Evolutionary conservation across 2,329 filamentous ascomycete species (phyloP).

Genomic region (Pseudogymnoascus sp.): DNA sequence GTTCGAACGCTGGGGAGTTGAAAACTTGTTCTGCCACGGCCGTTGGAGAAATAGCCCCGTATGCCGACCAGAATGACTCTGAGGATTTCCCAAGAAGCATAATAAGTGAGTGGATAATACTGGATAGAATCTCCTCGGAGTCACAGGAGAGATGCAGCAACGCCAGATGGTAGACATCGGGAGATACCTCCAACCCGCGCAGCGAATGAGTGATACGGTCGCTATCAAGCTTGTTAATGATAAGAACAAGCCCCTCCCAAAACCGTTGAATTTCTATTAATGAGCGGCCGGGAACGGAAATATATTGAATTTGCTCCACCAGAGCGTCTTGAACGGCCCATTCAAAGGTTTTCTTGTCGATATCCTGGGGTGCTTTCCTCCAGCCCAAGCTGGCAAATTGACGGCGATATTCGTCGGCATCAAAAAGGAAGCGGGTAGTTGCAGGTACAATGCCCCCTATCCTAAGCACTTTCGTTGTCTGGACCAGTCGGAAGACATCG

Average conservation of each 20-base stretch:
- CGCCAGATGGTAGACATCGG: conserved; percentile 56
- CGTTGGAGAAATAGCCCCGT: conserved; percentile 70
- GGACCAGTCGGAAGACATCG: conserved; percentile 71
- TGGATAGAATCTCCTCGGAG: conserved; percentile 51
- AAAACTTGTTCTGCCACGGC: conserved; percentile 80
- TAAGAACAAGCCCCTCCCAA: conserved; percentile 68
- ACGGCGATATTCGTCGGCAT: conserved; percentile 53
- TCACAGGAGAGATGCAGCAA: conserved; percentile 46
- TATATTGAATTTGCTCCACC: conserved; percentile 54
- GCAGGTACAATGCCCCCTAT: conserved; percentile 69
- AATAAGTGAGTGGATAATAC: conserved; percentile 62
- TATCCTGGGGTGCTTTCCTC: conserved; percentile 52
- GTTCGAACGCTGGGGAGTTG: conserved; percentile 56
- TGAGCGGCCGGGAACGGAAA: conserved; percentile 34
- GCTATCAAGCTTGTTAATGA: conserved; percentile 65
- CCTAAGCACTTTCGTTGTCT: conserved; percentile 70
- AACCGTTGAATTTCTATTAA: conserved; percentile 55
- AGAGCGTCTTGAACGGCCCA: conserved; percentile 76
- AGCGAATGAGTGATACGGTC: conserved; percentile 70
- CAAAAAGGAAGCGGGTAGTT: conserved; percentile 78
- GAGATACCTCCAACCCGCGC: conserved; percentile 70
- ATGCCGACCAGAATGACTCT: conserved; percentile 78
- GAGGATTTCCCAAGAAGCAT: conserved; percentile 67
- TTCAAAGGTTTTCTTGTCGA: conserved; percentile 71
- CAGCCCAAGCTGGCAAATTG: conserved; percentile 61